These are phyloP conservation scores for Microglena sp. DNA, from an alignment of 139 green algal species.

Conservation along the genomic window DNA sequence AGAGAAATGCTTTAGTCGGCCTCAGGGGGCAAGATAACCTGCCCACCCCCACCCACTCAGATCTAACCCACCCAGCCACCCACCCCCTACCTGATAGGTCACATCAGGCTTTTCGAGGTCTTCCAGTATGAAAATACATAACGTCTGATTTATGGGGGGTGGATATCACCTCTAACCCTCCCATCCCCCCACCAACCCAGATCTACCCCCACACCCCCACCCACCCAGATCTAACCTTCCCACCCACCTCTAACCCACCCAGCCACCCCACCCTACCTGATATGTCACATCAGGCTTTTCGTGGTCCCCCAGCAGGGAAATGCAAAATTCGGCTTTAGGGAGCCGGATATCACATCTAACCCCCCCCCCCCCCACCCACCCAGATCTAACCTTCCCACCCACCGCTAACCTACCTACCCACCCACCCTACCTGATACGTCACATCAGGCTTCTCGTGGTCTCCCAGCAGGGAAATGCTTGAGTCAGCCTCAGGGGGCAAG, in stretches of 20 bases:
- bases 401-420: too few relatives aligned
- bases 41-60: too few relatives aligned
- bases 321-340: slow-evolving; percentile 92
- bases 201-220: too few relatives aligned
- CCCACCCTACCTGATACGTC: slow-evolving; percentile 74
- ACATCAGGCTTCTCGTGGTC: slow-evolving; percentile 90
- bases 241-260: too few relatives aligned
- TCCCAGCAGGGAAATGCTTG: slow-evolving; percentile 86
- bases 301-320: slow-evolving; percentile 80
- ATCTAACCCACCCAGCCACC: too few relatives aligned
- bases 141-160: too few relatives aligned
- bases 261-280: slow-evolving; percentile 39
- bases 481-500: slow-evolving; percentile 95
- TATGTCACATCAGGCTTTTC: slow-evolving; percentile 94
- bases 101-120: slow-evolving; percentile 88
- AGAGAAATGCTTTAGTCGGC: slow-evolving; percentile 95
- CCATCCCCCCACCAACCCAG: too few relatives aligned
- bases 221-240: too few relatives aligned
- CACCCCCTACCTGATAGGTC: slow-evolving; percentile 76
- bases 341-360: slow-evolving; percentile 97
- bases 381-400: too few relatives aligned
- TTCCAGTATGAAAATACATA: slow-evolving; percentile 84
- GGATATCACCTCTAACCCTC: too few relatives aligned
- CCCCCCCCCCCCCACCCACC: too few relatives aligned
- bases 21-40: slow-evolving; percentile 95